Conservation (phyloP, 495 filamentous ascomycete genomes). For the Collariella sp. region DNA sequence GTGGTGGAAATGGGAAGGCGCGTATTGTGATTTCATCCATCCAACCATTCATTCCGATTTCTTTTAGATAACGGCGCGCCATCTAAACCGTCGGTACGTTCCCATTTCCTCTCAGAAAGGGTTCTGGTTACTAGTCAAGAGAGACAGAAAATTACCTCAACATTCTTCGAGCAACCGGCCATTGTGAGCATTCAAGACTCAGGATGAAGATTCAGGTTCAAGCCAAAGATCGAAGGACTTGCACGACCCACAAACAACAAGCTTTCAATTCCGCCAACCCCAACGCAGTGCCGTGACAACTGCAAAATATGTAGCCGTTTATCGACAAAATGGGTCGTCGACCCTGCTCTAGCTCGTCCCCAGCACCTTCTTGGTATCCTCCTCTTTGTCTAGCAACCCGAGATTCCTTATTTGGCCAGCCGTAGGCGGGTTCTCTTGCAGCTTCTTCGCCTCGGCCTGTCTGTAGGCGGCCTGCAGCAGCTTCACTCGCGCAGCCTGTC, state of each 20-base stretch:
- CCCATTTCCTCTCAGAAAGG: too few species aligned
- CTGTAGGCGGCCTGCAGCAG: slow-evolving; percentile 81
- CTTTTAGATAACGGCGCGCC: too few species aligned
- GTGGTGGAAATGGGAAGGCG: too few species aligned
- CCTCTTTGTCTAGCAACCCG: slow-evolving; percentile 71
- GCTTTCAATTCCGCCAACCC: background rate
- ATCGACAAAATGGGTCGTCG: slow-evolving; percentile 12
- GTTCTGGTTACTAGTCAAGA: too few species aligned
- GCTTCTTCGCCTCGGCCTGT: slow-evolving; percentile 63
- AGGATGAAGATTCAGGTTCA: background rate
- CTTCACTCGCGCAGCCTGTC: slow-evolving; percentile 65
- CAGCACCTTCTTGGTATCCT: slow-evolving; percentile 62
- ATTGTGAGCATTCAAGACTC: too few species aligned
- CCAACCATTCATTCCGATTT: too few species aligned
- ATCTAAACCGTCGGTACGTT: too few species aligned
- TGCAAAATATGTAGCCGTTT: slow-evolving; percentile 4
- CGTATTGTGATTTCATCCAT: too few species aligned
- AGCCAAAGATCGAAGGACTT: background rate
- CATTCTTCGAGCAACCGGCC: too few species aligned
- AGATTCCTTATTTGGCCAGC: slow-evolving; percentile 76
- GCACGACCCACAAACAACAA: background rate
- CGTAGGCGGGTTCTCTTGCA: slow-evolving; percentile 63
- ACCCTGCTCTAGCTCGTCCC: slow-evolving; percentile 23
- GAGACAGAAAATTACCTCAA: too few species aligned
- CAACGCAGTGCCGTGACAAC: background rate